Evolutionary conservation across 306 rosid genomes (phyloP).

Genomic region (Citrullus colocynthis): DNA sequence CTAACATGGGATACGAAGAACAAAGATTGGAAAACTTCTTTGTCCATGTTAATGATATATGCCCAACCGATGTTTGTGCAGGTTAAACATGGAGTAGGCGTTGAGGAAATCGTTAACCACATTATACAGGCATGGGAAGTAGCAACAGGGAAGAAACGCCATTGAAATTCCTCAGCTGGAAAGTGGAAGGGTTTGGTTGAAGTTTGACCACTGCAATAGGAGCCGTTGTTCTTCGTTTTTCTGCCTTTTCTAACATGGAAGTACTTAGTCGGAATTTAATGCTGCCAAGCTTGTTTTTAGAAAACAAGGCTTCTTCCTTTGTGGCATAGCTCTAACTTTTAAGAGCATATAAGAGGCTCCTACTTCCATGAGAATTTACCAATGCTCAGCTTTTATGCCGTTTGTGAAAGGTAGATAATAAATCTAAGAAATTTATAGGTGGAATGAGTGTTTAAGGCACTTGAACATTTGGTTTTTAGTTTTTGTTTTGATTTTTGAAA

Average conservation of each 20-base stretch:
- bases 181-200: not conserved
- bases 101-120: conserved; percentile 63
- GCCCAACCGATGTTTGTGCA: conserved; percentile 10
- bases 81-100: conserved; percentile 82
- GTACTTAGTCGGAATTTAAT: not conserved
- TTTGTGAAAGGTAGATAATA: too few species aligned
- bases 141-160: conserved; percentile 61
- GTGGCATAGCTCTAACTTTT: not conserved
- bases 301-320: not conserved
- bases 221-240: not conserved
- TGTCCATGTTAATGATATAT: not conserved
- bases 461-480: too few species aligned
- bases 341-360: not conserved
- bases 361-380: not conserved
- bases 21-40: not conserved
- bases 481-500: too few species aligned
- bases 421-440: too few species aligned
- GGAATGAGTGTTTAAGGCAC: too few species aligned
- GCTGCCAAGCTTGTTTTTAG: not conserved
- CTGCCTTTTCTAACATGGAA: not conserved
- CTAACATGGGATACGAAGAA: not conserved
- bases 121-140: conserved; percentile 60
- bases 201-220: not conserved
- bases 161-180: conserved; percentile 12
- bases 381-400: not conserved